Evolutionary conservation across 2,329 filamentous ascomycete species (phyloP), one percentile per base, ranked within the genome.

Genomic region (Hypoxylon sp.): DNA sequence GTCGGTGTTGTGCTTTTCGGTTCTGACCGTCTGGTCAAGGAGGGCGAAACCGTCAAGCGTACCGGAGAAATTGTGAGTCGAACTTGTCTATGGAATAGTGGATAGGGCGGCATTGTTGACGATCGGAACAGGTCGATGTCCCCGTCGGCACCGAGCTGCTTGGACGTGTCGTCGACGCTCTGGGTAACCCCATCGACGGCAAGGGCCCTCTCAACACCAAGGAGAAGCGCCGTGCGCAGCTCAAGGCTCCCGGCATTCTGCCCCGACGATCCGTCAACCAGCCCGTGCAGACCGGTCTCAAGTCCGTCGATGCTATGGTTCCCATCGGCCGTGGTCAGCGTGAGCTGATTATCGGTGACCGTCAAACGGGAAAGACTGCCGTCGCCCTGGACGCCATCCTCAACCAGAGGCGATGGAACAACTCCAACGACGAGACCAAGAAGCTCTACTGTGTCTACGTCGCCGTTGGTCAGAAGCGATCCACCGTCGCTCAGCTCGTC

Each of bases 361-460:
- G 95, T 92, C 95, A 99, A 84, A 99, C 95, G 73, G 95, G 95
- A 81, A 99, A 99, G 90, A 99, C 95, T 77, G 95, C 95, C 74
- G 94, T 99, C 77, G 94, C 90, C 74, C 91, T 99, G 64, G 95
- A 99, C 79, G 88, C 94, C 79, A 98, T 99, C 72, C 89, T 99
- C 65, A 99, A 99, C 90, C 95, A 99, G 87, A 96, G 95, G 88
- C 87, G 94, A 76, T 98, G 94, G 94, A 99, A 99, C 88, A 83
- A 80, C 77, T 74, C 80, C 76, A 84, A 76, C 79, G 93, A 97
- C 77, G 95, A 99, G 88, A 82, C 79, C 77, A 94, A 97, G 90
- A 99, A 99, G 88, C 92, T 99, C 58, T 99, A 97, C 91, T 98
- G 94, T 79, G 85, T 99, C 81, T 99, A 99, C 88, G 95, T 98